Percentiles rank a stretch among this genome's conserved stretches.
These are phyloP conservation scores for Ophiostoma australiae DNA, from an alignment of 2,329 filamentous ascomycete genomes.

Conservation along the genomic window DNA sequence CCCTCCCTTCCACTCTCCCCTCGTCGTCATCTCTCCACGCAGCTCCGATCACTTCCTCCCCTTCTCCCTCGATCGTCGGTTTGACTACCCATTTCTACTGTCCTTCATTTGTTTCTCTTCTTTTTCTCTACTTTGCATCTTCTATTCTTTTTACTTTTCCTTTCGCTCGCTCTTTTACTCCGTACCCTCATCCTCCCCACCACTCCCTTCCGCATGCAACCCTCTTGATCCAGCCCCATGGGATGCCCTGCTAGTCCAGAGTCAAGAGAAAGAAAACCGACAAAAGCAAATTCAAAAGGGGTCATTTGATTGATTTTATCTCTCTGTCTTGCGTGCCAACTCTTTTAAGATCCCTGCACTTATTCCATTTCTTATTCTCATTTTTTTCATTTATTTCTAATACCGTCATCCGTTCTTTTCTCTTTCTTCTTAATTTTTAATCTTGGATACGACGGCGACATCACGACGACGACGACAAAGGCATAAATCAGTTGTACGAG, in stretches of 20 bases:
- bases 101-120: background rate
- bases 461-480: background rate
- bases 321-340: background rate
- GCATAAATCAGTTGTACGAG: background rate
- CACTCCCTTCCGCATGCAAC: conserved; percentile 11
- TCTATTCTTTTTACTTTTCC: background rate
- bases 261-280: background rate
- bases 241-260: background rate
- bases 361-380: background rate
- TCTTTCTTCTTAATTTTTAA: conserved; percentile 3
- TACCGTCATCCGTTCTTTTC: background rate
- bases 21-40: conserved; percentile 6
- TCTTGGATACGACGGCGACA: background rate
- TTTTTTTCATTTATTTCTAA: background rate
- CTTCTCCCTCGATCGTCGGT: conserved; percentile 9
- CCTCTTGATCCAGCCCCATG: conserved; percentile 6
- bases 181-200: background rate
- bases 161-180: background rate
- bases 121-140: background rate
- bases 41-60: background rate
- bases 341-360: background rate
- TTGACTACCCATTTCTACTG: background rate
- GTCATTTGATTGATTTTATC: background rate
- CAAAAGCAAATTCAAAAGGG: background rate
- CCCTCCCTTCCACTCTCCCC: background rate